These are phyloP conservation scores for Tricholoma saponaceum DNA, from an alignment of 768 basidiomycete genomes.

Conservation along the genomic window DNA sequence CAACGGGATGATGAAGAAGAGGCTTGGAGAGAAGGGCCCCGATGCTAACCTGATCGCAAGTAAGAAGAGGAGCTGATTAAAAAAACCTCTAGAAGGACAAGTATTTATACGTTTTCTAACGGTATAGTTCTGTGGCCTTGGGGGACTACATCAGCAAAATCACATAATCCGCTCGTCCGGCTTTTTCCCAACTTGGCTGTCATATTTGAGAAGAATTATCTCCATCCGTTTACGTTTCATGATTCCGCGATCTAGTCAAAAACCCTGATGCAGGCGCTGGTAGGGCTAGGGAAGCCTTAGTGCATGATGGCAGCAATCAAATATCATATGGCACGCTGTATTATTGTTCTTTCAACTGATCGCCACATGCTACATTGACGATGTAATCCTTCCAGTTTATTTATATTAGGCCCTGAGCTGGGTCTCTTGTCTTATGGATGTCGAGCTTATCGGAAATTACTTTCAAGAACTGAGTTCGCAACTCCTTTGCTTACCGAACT, in stretches of 20 bases:
- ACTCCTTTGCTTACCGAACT: too few species aligned
- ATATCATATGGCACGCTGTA: too few species aligned
- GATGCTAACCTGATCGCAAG: slow-evolving; percentile 1
- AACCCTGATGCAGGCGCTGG: background rate
- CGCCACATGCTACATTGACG: too few species aligned
- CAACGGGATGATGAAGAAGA: background rate
- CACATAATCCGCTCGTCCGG: background rate
- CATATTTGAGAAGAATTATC: background rate
- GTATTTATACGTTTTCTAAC: background rate
- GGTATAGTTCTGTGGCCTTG: background rate
- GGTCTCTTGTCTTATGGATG: too few species aligned
- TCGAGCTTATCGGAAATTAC: too few species aligned
- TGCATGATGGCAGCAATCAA: background rate
- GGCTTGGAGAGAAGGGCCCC: background rate
- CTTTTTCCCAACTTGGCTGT: background rate
- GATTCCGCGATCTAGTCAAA: background rate
- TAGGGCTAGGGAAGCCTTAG: background rate
- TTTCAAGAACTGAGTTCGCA: too few species aligned
- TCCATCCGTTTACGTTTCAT: background rate
- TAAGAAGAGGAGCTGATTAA: background rate
- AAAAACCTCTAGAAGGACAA: background rate
- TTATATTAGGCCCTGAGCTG: too few species aligned
- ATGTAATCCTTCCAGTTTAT: too few species aligned
- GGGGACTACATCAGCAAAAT: background rate
- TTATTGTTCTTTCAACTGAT: too few species aligned